Conservation (phyloP, 2,329 filamentous ascomycete species). For the Aspergillus sp. region DNA sequence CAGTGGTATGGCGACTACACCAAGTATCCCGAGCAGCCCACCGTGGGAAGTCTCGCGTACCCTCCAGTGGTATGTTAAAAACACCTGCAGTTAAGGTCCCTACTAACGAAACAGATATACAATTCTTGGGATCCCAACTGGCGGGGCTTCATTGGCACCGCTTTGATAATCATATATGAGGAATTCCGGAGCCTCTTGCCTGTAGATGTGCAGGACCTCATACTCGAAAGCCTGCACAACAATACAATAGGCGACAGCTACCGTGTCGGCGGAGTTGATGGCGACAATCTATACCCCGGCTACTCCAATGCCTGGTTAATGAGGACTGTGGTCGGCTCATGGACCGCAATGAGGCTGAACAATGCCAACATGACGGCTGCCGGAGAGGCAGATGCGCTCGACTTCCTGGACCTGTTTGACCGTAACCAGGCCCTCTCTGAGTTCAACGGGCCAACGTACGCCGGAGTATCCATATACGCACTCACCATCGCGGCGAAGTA, state of each 20-base stretch:
- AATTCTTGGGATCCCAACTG: constrained; percentile 64
- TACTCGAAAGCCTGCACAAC: constrained; percentile 56
- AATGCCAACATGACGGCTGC: constrained; percentile 60
- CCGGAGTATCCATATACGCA: constrained; percentile 60
- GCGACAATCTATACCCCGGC: constrained; percentile 62
- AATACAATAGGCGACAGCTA: constrained; percentile 61
- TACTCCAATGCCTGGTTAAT: constrained; percentile 64
- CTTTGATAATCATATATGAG: constrained; percentile 59
- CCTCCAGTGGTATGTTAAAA: constrained; percentile 28
- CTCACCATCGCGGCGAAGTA: constrained; percentile 63
- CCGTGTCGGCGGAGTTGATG: constrained; percentile 59
- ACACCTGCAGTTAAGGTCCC: not conserved
- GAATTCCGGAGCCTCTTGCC: constrained; percentile 54
- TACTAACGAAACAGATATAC: constrained; percentile 43
- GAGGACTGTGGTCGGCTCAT: constrained; percentile 61
- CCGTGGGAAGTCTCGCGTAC: constrained; percentile 53
- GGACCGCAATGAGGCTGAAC: constrained; percentile 55
- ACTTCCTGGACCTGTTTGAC: constrained; percentile 59
- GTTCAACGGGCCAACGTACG: constrained; percentile 64
- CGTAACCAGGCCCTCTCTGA: constrained; percentile 59
- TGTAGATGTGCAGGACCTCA: constrained; percentile 39
- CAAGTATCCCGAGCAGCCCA: constrained; percentile 50
- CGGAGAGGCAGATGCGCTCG: constrained; percentile 57
- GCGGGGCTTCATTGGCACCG: constrained; percentile 62
- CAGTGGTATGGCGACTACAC: constrained; percentile 54